A percentile compares a stretch with the other conserved stretches of the same genome.
phyloP scores from a whole-genome alignment of 345 rosid species.

The Ailanthus altissimus region DNA sequence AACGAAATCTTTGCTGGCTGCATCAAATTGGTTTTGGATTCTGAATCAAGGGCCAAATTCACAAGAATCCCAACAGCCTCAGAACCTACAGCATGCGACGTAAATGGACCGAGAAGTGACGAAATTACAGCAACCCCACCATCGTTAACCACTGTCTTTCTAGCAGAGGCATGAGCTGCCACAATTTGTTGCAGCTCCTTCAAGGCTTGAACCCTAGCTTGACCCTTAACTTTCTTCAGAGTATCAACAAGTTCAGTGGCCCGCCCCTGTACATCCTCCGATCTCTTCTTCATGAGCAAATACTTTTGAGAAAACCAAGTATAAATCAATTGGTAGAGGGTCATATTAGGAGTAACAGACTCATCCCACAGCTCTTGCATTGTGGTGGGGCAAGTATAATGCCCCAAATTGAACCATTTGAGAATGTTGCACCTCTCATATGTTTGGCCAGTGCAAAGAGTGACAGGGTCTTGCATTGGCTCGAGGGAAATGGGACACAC shows the following conservation, averaged over 20 bases:
- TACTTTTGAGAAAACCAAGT: conserved; percentile 73
- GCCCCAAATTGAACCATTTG: conserved; percentile 71
- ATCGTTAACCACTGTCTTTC: conserved; percentile 52
- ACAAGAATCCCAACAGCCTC: conserved; percentile 70
- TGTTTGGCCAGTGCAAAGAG: conserved; percentile 79
- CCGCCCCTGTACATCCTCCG: conserved; percentile 74
- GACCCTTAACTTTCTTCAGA: conserved; percentile 66
- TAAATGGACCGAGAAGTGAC: conserved; percentile 63
- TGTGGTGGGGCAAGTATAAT: conserved; percentile 68
- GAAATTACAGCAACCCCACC: conserved; percentile 56
- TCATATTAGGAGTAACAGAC: conserved; percentile 58
- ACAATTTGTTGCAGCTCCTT: conserved; percentile 62
- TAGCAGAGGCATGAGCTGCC: conserved; percentile 47
- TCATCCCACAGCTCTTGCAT: conserved; percentile 85
- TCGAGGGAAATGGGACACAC: conserved; percentile 77
- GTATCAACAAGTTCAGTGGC: conserved; percentile 53
- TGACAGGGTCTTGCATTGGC: conserved; percentile 77
- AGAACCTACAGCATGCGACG: conserved; percentile 70
- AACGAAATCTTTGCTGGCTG: conserved; percentile 66
- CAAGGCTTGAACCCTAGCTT: conserved; percentile 63
- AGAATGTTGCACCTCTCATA: conserved; percentile 68
- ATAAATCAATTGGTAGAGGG: conserved; percentile 61
- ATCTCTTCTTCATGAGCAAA: conserved; percentile 58
- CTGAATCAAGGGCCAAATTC: conserved; percentile 59
- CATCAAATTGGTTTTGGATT: conserved; percentile 51